Evolutionary conservation across 1,284 basidiomycete genomes (phyloP), one percentile per base, ranked within the genome.

Genomic region (Cutaneotrichosporon sp.): DNA sequence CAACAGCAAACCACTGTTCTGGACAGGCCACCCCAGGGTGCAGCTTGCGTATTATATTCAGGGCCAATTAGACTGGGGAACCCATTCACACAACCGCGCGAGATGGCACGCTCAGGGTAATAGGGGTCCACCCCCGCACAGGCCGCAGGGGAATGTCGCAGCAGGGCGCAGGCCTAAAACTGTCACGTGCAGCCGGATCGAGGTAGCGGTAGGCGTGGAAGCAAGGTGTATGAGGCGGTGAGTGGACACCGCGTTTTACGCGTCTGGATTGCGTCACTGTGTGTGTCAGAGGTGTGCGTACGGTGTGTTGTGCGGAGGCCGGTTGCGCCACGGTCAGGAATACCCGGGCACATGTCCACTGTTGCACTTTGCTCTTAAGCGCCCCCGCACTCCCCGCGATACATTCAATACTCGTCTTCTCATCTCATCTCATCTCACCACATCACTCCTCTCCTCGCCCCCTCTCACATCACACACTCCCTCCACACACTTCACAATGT

Each of bases 401-500:
- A 45, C n/a, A 7, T 11, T 7, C n/a, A 4, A n/a, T 22, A 7
- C 2, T 45, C 5, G 9, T 29, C 43, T 20, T 45, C 20, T 45
- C 14, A 45, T 22, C 43, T 54, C 51, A 8, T 42, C 38, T 6
- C 38, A n/a, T 38, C 36, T 14, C 36, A 38, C 14, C 9, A 38
- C 36, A 38, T 38, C 31, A 33, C 31, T 33, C 31, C 11, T 33
- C 9, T 38, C n/a, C n/a, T n/a, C n/a, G n/a, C n/a, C n/a, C n/a
- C 29, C 29, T 20, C 46, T 38, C 18, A 20, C n/a, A n/a, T 53
- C 51, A 22, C 25, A 18, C 18, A 27, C 27, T 14, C 16, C n/a
- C 16, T n/a, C 5, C 16, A 13, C 27, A 50, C 16, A 29, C 31
- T 50, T 11, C 29, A 56, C 57, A 46, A 64, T 64, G 63, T 64